Evolutionary conservation across 257 asterid species (phyloP).

Genomic region (Capsicum baccatum): DNA sequence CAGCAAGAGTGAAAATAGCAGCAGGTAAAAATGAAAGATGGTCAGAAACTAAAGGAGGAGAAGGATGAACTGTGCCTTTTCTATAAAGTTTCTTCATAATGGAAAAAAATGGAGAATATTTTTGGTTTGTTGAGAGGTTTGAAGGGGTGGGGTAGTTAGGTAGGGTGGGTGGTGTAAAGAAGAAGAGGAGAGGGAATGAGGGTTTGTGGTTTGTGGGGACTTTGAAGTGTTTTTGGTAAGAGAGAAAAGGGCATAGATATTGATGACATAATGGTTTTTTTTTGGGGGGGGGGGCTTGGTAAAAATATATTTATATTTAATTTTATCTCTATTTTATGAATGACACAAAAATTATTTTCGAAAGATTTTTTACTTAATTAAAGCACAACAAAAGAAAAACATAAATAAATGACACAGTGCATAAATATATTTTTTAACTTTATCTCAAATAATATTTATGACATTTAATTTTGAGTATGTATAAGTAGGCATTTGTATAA

Average conservation of each 20-base stretch:
- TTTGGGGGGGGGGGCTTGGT: too few relatives aligned
- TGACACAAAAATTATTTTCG: too few relatives aligned
- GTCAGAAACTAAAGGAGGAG: slow-evolving; percentile 64
- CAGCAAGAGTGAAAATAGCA: slow-evolving; percentile 58
- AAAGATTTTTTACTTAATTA: too few relatives aligned
- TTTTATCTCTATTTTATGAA: too few relatives aligned
- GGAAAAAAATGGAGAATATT: background rate
- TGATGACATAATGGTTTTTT: slow-evolving; percentile 33
- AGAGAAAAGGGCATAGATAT: slow-evolving; percentile 39
- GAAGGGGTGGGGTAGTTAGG: background rate
- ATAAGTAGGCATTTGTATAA: too few relatives aligned
- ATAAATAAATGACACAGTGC: too few relatives aligned
- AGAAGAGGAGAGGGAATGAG: slow-evolving; percentile 25
- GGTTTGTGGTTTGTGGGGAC: slow-evolving; percentile 22
- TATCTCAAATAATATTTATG: too few relatives aligned
- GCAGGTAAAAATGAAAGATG: slow-evolving; percentile 67
- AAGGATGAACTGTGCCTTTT: slow-evolving; percentile 68
- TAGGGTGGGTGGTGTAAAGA: slow-evolving; percentile 31
- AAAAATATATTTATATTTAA: too few relatives aligned
- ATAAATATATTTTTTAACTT: too few relatives aligned
- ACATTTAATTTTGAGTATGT: too few relatives aligned
- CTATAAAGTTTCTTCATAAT: slow-evolving; percentile 69
- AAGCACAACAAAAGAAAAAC: too few relatives aligned
- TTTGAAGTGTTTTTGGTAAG: slow-evolving; percentile 39
- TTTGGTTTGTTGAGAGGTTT: background rate